A percentile compares a stretch with the other conserved stretches of the same genome.
phyloP scores from a whole-genome alignment of 73 alveolate genomes.

The Paramecium sexaurelia region DNA sequence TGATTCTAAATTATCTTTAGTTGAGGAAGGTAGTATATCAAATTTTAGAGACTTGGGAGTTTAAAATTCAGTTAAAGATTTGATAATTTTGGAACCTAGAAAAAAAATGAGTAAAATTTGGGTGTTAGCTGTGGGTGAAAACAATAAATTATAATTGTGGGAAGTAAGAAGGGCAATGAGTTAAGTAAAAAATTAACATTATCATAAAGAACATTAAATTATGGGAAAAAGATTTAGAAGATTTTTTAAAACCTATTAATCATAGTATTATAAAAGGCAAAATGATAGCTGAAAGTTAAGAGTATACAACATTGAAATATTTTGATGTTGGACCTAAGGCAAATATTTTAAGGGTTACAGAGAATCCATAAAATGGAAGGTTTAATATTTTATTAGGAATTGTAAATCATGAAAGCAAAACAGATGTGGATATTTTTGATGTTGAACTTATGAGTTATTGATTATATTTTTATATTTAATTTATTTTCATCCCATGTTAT shows the following conservation, averaged over 20 bases:
- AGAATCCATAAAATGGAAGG: constrained; percentile 43
- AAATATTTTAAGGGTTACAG: constrained; percentile 47
- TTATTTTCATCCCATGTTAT: background rate
- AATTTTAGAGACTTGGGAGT: constrained; percentile 33
- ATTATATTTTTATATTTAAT: background rate
- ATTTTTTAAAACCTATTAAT: constrained; percentile 33
- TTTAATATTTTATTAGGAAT: constrained; percentile 23
- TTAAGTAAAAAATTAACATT: background rate
- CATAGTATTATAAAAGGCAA: constrained; percentile 50
- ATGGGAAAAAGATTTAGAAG: constrained; percentile 57
- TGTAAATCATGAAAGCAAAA: constrained; percentile 45
- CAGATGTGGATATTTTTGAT: constrained; percentile 61
- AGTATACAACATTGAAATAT: constrained; percentile 49
- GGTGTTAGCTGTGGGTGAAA: constrained; percentile 55
- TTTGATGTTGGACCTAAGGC: constrained; percentile 59
- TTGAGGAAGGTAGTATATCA: constrained; percentile 1
- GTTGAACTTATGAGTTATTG: constrained; percentile 56
- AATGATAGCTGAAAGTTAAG: constrained; percentile 43
- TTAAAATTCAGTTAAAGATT: constrained; percentile 46
- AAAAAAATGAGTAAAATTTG: constrained; percentile 51
- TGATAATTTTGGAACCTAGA: constrained; percentile 56
- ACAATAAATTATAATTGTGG: constrained; percentile 37
- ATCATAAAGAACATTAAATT: background rate
- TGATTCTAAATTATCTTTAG: background rate
- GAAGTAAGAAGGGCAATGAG: constrained; percentile 57